These are phyloP conservation scores for Endogone sp. DNA, from an alignment of 192 early-diverging fungal genomes.

Conservation along the genomic window DNA sequence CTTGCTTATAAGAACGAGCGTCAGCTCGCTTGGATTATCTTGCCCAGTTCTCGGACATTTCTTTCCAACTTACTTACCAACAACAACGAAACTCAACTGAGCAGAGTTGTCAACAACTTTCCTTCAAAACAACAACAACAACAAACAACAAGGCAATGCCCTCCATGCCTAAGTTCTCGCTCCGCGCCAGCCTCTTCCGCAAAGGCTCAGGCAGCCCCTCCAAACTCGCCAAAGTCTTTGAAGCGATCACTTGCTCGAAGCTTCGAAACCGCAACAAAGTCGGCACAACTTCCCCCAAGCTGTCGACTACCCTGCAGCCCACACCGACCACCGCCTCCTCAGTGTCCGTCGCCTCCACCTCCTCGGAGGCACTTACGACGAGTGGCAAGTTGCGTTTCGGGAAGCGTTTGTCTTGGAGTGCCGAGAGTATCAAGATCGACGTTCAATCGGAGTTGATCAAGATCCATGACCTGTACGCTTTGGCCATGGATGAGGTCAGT, in stretches of 20 bases:
- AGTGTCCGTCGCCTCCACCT: neutral
- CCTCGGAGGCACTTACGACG: neutral
- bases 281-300: neutral
- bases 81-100: neutral
- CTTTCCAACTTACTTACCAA: neutral
- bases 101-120: neutral
- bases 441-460: neutral
- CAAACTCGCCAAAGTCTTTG: neutral
- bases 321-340: neutral
- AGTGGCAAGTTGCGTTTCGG: neutral
- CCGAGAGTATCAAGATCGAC: neutral
- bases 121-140: neutral
- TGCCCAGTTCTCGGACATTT: neutral
- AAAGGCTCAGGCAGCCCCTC: neutral
- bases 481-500: neutral
- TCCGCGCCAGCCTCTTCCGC: neutral
- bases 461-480: neutral
- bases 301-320: neutral
- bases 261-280: neutral
- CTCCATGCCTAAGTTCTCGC: neutral
- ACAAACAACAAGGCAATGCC: neutral
- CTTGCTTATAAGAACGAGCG: neutral
- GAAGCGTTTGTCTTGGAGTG: neutral
- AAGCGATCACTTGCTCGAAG: neutral
- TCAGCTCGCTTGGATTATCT: neutral